Evolutionary conservation across 2,329 filamentous ascomycete species (phyloP).

Genomic region (Talaromyces rugulosus): DNA sequence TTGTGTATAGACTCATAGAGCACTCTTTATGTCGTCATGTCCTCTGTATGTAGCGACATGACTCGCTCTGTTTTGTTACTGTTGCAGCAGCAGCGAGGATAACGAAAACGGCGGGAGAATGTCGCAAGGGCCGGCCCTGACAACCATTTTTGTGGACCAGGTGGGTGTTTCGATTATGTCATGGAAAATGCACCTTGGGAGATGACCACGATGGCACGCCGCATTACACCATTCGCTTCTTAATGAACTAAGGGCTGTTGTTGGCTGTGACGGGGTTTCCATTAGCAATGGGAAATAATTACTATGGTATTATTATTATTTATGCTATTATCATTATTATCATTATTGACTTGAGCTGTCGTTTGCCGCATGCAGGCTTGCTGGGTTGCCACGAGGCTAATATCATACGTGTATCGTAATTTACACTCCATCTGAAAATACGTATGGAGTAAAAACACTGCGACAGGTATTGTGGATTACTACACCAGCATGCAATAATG

Average conservation of each 20-base stretch:
- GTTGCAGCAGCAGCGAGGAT: background rate
- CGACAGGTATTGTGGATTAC: no score
- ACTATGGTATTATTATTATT: background rate
- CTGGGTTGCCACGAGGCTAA: background rate
- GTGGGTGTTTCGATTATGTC: conserved; percentile 12
- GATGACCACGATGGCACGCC: background rate
- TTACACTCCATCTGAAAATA: background rate
- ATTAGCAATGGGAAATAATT: background rate
- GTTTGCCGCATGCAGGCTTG: background rate
- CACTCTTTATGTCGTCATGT: no score
- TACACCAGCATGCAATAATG: no score
- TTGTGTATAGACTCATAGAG: no score
- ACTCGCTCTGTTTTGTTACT: no score
- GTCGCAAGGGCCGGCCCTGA: background rate
- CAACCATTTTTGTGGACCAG: background rate
- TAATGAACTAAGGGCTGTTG: no score
- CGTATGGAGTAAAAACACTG: background rate
- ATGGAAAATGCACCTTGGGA: background rate
- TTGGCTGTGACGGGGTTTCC: background rate
- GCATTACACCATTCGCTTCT: background rate
- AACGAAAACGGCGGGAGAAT: background rate
- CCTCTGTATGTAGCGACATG: no score
- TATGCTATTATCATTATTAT: background rate
- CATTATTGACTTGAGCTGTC: background rate
- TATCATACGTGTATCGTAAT: background rate